These are phyloP conservation scores for Neonectria magnoliae DNA, from an alignment of 2,329 filamentous ascomycete species.

Conservation along the genomic window DNA sequence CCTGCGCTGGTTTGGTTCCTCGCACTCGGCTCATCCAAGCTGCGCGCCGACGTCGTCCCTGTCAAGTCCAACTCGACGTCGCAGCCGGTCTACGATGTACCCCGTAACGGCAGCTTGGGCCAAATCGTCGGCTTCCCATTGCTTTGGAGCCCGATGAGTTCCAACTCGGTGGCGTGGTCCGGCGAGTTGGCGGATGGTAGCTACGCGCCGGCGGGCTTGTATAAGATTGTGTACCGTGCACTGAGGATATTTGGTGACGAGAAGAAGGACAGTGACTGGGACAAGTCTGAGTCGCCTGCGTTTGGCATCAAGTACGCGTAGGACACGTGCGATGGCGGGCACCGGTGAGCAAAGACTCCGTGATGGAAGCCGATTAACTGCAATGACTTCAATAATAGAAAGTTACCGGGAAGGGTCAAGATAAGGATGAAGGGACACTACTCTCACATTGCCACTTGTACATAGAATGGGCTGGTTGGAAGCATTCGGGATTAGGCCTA, in stretches of 20 bases:
- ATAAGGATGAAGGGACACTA: too few relatives aligned
- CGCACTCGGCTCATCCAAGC: slow-evolving; percentile 56
- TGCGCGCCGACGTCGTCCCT: slow-evolving; percentile 58
- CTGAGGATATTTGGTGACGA: slow-evolving; percentile 62
- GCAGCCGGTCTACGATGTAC: slow-evolving; percentile 41
- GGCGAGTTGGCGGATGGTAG: slow-evolving; percentile 58
- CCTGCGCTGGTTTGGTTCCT: slow-evolving; percentile 55
- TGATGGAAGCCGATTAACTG: neutral
- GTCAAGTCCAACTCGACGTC: slow-evolving; percentile 34
- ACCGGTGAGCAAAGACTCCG: neutral
- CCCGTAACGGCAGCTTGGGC: slow-evolving; percentile 54
- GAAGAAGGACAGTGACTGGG: slow-evolving; percentile 57
- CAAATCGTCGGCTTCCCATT: slow-evolving; percentile 55
- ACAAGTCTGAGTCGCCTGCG: slow-evolving; percentile 51
- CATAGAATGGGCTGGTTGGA: neutral
- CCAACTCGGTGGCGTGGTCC: slow-evolving; percentile 51
- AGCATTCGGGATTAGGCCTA: neutral
- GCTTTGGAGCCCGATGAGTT: slow-evolving; percentile 43
- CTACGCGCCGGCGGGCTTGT: slow-evolving; percentile 60
- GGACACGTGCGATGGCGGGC: neutral
- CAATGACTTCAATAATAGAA: neutral
- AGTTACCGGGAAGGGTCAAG: neutral
- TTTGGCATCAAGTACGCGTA: slow-evolving; percentile 58
- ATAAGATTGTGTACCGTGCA: slow-evolving; percentile 60
- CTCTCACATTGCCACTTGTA: neutral